Evolutionary conservation across 106 monocot genomes (phyloP).

Genomic region (Acorus calamus): DNA sequence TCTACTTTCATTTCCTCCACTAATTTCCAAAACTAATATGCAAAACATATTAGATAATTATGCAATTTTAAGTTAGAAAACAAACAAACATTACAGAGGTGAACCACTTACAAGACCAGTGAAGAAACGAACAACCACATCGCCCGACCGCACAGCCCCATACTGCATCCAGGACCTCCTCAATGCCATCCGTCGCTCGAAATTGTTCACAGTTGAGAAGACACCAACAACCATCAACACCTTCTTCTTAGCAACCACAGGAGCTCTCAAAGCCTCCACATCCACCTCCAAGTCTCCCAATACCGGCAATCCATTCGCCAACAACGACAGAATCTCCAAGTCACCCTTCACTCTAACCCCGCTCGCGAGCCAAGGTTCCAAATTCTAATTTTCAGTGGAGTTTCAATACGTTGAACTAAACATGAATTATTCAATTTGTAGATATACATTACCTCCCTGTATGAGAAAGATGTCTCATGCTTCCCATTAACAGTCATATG

Average conservation of each 20-base stretch:
- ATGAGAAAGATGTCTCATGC: conserved; percentile 69
- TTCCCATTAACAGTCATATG: conserved; percentile 84
- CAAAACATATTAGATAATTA: no score
- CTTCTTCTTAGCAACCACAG: conserved; percentile 32
- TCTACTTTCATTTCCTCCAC: no score
- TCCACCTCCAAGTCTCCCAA: conserved; percentile 43
- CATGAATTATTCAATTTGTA: no score
- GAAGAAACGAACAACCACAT: conserved; percentile 66
- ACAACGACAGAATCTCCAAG: conserved; percentile 51
- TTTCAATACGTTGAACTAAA: no score
- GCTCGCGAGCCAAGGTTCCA: conserved; percentile 74
- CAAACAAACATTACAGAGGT: background rate
- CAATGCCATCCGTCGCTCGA: conserved; percentile 69
- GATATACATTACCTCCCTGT: conserved; percentile 48
- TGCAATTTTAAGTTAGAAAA: no score
- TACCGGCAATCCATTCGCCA: conserved; percentile 66
- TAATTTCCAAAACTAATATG: no score
- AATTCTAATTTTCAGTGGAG: conserved; percentile 21
- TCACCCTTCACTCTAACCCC: conserved; percentile 55
- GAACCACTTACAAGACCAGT: conserved; percentile 69
- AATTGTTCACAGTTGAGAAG: conserved; percentile 75
- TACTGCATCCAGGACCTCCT: conserved; percentile 89
- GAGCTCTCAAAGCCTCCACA: conserved; percentile 46
- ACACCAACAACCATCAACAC: conserved; percentile 60
- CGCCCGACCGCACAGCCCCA: conserved; percentile 62